Percentiles rank a stretch among this genome's conserved stretches.
Evolutionary conservation across 2,329 filamentous ascomycete genomes (phyloP).

Genomic region (Fusarium nodosum): DNA sequence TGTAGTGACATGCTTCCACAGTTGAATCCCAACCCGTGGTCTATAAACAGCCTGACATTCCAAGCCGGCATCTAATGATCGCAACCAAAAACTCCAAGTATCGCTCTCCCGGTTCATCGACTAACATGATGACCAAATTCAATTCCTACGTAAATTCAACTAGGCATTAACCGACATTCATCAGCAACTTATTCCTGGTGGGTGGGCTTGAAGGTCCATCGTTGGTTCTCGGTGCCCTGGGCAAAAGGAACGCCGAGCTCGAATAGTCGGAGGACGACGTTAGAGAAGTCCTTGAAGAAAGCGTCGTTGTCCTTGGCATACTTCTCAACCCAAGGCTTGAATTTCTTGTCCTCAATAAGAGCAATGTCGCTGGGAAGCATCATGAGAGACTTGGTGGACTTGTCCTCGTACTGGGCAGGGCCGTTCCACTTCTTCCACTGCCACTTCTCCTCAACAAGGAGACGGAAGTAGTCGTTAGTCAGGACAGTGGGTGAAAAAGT

Average conservation of each 20-base stretch:
- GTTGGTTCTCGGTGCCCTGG: slow-evolving; percentile 67
- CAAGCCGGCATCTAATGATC: slow-evolving; percentile 36
- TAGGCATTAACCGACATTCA: slow-evolving; percentile 6
- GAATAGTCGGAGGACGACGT: slow-evolving; percentile 84
- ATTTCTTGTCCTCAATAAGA: slow-evolving; percentile 87
- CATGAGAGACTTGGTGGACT: slow-evolving; percentile 89
- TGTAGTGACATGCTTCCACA: slow-evolving; percentile 6
- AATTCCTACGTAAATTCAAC: slow-evolving; percentile 35
- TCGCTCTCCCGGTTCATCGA: slow-evolving; percentile 43
- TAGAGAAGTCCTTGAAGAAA: slow-evolving; percentile 94
- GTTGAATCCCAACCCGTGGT: slow-evolving; percentile 10
- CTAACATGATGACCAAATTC: slow-evolving; percentile 38
- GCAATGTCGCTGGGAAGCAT: slow-evolving; percentile 96
- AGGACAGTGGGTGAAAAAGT: slow-evolving; percentile 91
- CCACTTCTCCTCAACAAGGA: slow-evolving; percentile 95
- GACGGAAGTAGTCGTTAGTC: slow-evolving; percentile 94
- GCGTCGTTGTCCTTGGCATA: slow-evolving; percentile 91
- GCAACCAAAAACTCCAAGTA: slow-evolving; percentile 51
- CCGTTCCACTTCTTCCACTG: slow-evolving; percentile 91
- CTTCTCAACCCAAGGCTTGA: slow-evolving; percentile 82
- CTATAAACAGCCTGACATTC: slow-evolving; percentile 24
- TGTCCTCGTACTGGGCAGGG: slow-evolving; percentile 89
- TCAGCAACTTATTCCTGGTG: slow-evolving; percentile 51
- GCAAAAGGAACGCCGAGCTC: slow-evolving; percentile 94
- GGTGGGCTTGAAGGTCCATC: slow-evolving; percentile 75